Conservation (phyloP, 805 yeast genomes). For the Saccharomycopsis oosterbeekiorum region DNA sequence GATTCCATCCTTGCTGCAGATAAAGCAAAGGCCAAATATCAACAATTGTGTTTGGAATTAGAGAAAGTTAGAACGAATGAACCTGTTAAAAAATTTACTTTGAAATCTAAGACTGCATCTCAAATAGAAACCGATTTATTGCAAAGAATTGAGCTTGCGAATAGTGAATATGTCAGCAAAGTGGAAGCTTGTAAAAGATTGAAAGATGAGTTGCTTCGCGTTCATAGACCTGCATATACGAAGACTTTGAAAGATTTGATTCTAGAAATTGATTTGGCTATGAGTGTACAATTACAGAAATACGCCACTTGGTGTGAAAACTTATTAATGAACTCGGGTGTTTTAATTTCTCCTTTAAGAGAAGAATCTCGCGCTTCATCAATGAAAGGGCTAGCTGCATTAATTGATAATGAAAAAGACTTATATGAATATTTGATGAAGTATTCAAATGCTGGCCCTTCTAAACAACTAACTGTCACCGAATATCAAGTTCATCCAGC, state of each 20-base stretch:
- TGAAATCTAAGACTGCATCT: slow-evolving; percentile 69
- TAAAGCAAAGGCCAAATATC: slow-evolving; percentile 74
- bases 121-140: slow-evolving; percentile 82
- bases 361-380: slow-evolving; percentile 44
- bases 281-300: slow-evolving; percentile 79
- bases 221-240: slow-evolving; percentile 70
- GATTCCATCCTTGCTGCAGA: slow-evolving; percentile 81
- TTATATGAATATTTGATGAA: slow-evolving; percentile 58
- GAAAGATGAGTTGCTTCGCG: slow-evolving; percentile 61
- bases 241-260: slow-evolving; percentile 65
- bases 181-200: slow-evolving; percentile 63
- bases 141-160: slow-evolving; percentile 73
- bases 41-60: slow-evolving; percentile 73
- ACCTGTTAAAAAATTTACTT: slow-evolving; percentile 71
- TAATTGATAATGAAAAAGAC: slow-evolving; percentile 77
- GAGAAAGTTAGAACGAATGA: slow-evolving; percentile 75
- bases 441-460: slow-evolving; percentile 30
- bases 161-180: slow-evolving; percentile 72
- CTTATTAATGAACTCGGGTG: slow-evolving; percentile 73
- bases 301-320: slow-evolving; percentile 85
- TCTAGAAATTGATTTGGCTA: slow-evolving; percentile 81
- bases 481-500: slow-evolving; percentile 66
- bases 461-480: slow-evolving; percentile 47
- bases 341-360: slow-evolving; percentile 65
- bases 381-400: slow-evolving; percentile 65